A percentile compares a stretch with the other conserved stretches of the same genome.
Conservation (phyloP, 257 asterid genomes). For the Voacanga thouarsii region DNA sequence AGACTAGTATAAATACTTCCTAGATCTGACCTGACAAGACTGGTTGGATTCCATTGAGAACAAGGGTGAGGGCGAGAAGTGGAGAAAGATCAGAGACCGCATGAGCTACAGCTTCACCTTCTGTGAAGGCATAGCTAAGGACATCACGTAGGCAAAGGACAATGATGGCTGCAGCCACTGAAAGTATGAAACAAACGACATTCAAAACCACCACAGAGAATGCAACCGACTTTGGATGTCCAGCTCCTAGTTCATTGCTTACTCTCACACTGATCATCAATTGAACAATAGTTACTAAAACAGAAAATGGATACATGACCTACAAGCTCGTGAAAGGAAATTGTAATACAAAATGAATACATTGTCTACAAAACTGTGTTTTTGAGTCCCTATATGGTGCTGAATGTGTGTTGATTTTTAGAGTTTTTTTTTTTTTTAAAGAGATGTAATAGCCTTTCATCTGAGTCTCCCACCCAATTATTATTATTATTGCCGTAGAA, state of each 20-base stretch:
- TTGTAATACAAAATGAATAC: neutral
- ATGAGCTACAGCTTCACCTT: conserved; percentile 28
- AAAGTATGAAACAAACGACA: conserved; percentile 26
- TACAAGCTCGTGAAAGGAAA: neutral
- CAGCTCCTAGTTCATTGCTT: conserved; percentile 17
- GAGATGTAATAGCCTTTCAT: neutral
- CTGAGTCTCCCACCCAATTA: too few species aligned
- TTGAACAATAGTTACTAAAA: neutral
- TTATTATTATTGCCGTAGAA: too few species aligned
- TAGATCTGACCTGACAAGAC: conserved; percentile 25
- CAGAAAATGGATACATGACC: neutral
- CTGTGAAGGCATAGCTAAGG: conserved; percentile 50
- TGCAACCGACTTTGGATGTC: conserved; percentile 71
- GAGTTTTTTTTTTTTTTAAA: too few species aligned
- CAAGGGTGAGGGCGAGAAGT: conserved; percentile 22
- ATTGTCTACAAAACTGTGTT: neutral
- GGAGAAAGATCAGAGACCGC: conserved; percentile 34
- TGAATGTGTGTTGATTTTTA: too few species aligned
- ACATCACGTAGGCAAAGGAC: conserved; percentile 36
- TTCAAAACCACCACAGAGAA: conserved; percentile 55
- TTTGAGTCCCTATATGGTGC: neutral
- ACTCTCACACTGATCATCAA: conserved; percentile 47
- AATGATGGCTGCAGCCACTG: conserved; percentile 26
- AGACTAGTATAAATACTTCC: neutral
- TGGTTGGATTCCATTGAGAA: conserved; percentile 31